Conservation (phyloP, 257 asterid species). For the Salvia hispanica region DNA sequence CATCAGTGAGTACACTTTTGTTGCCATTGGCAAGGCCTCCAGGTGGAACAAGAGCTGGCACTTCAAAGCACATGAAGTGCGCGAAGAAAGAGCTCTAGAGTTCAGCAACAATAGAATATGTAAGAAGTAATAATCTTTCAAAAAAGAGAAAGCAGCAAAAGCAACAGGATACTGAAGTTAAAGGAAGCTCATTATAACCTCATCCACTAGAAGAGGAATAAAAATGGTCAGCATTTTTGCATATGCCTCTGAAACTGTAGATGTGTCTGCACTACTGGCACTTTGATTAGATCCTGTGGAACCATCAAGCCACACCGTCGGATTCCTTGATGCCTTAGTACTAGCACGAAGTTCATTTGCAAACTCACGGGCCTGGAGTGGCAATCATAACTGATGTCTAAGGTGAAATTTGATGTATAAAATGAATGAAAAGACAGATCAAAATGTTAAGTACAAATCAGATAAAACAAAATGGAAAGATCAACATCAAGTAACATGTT, state of each 20-base stretch:
- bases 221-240: constrained; percentile 94
- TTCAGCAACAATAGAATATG: constrained; percentile 25
- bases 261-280: constrained; percentile 81
- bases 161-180: constrained; percentile 28
- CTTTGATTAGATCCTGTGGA: constrained; percentile 82
- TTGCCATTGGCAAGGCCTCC: constrained; percentile 71
- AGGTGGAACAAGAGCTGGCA: constrained; percentile 92
- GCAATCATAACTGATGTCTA: constrained; percentile 29
- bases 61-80: constrained; percentile 99
- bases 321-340: constrained; percentile 93
- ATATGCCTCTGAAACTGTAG: constrained; percentile 94
- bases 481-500: not conserved
- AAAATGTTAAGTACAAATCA: constrained; percentile 14
- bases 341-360: constrained; percentile 99
- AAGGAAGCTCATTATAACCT: constrained; percentile 51
- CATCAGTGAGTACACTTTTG: constrained; percentile 52
- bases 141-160: constrained; percentile 25
- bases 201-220: constrained; percentile 97
- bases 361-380: constrained; percentile 92
- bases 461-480: constrained; percentile 1
- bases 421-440: constrained; percentile 22
- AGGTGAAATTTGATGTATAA: not conserved
- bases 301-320: constrained; percentile 98
- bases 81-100: constrained; percentile 96
- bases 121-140: constrained; percentile 23